Evolutionary conservation across 257 asterid genomes (phyloP), one percentile per base, ranked within the genome.

Genomic region (Solanum acaule): DNA sequence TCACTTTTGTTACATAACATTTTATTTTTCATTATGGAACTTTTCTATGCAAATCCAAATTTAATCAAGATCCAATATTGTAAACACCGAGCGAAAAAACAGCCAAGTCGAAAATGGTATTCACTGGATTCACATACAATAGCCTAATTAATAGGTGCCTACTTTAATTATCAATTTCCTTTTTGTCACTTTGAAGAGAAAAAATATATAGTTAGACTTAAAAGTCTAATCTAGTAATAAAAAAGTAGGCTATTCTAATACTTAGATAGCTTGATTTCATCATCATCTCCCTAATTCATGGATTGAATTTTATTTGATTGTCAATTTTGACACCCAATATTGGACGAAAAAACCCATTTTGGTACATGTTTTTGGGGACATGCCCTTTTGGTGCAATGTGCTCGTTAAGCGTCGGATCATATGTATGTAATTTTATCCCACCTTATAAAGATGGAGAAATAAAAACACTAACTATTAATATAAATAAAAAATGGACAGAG

Each of bases 11-110:
- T 49, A 15, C 3, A 46, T 15, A 46, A 46, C 1, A 14, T 14
- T 46, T 46, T 13, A 13, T 52, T 52, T 52, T 52, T 16, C 4
- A 52, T 1, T 15, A 15, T 49, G 1, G 0, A 16, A 0, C 22
- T 16, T 52, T 52, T 16, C 1, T 0, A 52, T 16, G 4, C 1
- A 1, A 52, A 52, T 52, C 0, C 0, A 52, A 52, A 52, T 16
- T 52, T 52, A 52, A 16, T 16, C 10, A 0, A 6, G 23, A 2
- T 52, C 22, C 23, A 15, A 15, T 15, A 15, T 49, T 4, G 0
- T 49, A 16, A 16, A 52, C 3, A 6, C 0, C 1, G 61, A 52
- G 1, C 1, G 8, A 16, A 16, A 15, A 16, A 16, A 52, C 56
- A 46, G 56, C 20, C 2, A 46, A 5, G 56, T 46, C 56, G 20